Evolutionary conservation across 2,329 filamentous ascomycete species (phyloP), one percentile per base, ranked within the genome.

Genomic region (Exophiala sp.): DNA sequence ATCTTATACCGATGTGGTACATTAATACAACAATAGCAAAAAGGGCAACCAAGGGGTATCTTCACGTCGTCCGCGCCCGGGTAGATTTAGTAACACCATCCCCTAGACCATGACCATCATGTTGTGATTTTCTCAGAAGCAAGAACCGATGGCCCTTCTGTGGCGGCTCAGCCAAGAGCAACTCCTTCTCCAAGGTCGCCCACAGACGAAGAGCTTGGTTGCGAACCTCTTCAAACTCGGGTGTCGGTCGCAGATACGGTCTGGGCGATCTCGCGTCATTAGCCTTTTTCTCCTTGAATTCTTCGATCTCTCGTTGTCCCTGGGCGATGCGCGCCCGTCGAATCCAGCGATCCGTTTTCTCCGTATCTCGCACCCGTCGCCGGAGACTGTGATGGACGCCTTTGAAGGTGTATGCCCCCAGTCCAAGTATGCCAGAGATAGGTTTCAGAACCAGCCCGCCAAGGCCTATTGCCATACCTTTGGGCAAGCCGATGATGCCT

Each of bases 361-460:
- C 63, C 7, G 58, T 62, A 44, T 62, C 60, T 41, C 52, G 53
- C 22, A 53, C 21, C 29, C 66, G 64, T 53, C 71, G 71, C 52
- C 62, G 62, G 9, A 69, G 58, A 44, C 73, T 68, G 11, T 69
- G 67, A 18, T 72, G 65, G 1, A 70, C 50, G 3, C 72, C 72
- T 54, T 73, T 73, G 57, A 68, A 63, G 1, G 66, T 60, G 38
- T 70, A 74, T 1, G 68, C 69, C 4, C 64, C 49, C 2, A 72
- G 66, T 1, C 70, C 70, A 8, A 73, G 54, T 4, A 71, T 50
- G 1, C 71, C 72, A 10, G 70, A 66, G 8, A 73, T 64, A 19
- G 72, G 69, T 51, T 74, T 74, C 19, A 73, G 59, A 2, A 74
- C 65, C 22, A 74, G 64, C 8, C 71, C 72, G 8, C 71, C 67